Evolutionary conservation across 257 asterid species (phyloP).

Genomic region (Penstemon barbatus): DNA sequence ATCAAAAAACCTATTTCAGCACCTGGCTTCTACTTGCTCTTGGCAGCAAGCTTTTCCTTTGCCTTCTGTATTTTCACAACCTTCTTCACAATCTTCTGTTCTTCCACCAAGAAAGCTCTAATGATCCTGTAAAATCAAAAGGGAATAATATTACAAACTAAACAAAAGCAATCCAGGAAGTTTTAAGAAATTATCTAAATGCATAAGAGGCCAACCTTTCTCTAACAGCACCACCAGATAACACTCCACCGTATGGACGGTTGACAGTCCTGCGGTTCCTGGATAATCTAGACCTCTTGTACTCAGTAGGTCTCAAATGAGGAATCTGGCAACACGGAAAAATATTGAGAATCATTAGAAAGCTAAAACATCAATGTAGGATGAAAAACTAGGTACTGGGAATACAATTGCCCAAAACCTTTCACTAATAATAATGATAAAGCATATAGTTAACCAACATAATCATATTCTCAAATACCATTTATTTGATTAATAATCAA

Average conservation of each 20-base stretch:
- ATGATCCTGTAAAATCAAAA: conserved; percentile 42
- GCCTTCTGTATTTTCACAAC: conserved; percentile 67
- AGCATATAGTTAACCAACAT: not conserved
- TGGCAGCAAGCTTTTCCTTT: conserved; percentile 54
- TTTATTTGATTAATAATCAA: too few species aligned
- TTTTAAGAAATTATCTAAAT: too few species aligned
- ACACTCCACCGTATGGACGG: conserved; percentile 69
- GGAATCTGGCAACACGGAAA: conserved; percentile 45
- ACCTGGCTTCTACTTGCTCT: conserved; percentile 23
- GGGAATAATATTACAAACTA: not conserved
- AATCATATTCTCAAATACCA: not conserved
- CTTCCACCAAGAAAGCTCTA: conserved; percentile 64
- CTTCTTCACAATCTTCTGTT: conserved; percentile 67
- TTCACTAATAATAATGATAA: too few species aligned
- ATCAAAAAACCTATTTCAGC: conserved; percentile 33
- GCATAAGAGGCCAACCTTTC: conserved; percentile 43
- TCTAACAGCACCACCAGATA: conserved; percentile 66
- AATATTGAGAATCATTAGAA: not conserved
- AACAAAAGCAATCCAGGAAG: not conserved
- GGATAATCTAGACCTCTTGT: conserved; percentile 60
- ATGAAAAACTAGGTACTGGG: too few species aligned
- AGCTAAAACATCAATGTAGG: not conserved
- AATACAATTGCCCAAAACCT: too few species aligned
- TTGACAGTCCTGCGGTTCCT: conserved; percentile 66
- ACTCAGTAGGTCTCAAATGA: conserved; percentile 67